phyloP scores from a whole-genome alignment of 495 filamentous ascomycete genomes.

The Bacidia gigantensis region DNA sequence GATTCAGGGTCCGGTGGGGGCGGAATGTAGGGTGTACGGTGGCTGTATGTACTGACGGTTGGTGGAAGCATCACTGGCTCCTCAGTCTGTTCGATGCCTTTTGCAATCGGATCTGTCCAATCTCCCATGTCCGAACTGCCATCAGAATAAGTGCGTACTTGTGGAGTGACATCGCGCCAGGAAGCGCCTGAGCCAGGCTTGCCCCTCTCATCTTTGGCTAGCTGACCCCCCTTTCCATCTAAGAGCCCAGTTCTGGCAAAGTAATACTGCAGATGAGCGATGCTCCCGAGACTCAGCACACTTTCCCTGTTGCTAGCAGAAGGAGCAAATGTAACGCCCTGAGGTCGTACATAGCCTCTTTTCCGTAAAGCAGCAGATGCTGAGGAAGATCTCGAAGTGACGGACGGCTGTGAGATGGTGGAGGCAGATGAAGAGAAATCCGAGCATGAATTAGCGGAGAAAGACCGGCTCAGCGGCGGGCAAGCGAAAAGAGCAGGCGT shows the following conservation, averaged over 20 bases:
- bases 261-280: conserved; percentile 95
- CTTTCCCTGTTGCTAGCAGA: conserved; percentile 83
- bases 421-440: conserved; percentile 50
- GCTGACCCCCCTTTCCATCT: conserved; percentile 82
- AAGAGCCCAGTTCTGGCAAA: conserved; percentile 88
- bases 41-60: conserved; percentile 89
- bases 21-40: conserved; percentile 71
- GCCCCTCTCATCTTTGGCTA: conserved; percentile 55
- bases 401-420: conserved; percentile 32
- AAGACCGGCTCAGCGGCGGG: conserved; percentile 49
- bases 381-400: conserved; percentile 37
- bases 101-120: conserved; percentile 43
- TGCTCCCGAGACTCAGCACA: conserved; percentile 89
- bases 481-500: conserved; percentile 21
- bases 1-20: conserved; percentile 71
- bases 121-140: conserved; percentile 19
- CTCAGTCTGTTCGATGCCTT: conserved; percentile 35
- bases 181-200: conserved; percentile 21
- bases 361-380: conserved; percentile 44
- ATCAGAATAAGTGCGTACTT: neutral
- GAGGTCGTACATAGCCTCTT: conserved; percentile 80
- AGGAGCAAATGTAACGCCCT: conserved; percentile 77
- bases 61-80: conserved; percentile 75
- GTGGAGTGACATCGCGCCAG: conserved; percentile 3
- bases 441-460: conserved; percentile 69